These are phyloP conservation scores for Podaxis sp. DNA, from an alignment of 768 basidiomycete genomes.

Conservation along the genomic window DNA sequence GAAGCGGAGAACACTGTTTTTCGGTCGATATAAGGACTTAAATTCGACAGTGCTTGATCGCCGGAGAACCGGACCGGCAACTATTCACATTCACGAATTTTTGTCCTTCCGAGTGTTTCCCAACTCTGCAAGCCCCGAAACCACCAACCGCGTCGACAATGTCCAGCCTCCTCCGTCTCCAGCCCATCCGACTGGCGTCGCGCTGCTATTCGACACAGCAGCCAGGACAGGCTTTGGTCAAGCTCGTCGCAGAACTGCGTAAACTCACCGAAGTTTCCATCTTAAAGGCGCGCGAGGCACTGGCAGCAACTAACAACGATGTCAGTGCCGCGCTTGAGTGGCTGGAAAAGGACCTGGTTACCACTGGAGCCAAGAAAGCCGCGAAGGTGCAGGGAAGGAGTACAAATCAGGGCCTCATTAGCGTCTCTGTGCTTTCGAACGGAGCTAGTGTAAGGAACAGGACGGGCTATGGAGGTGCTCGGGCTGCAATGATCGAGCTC, in stretches of 20 bases:
- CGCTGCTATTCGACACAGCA: conserved; percentile 45
- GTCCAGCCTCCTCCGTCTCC: conserved; percentile 16
- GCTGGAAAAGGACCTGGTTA: conserved; percentile 70
- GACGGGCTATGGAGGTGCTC: conserved; percentile 41
- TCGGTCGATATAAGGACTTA: background rate
- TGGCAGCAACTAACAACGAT: conserved; percentile 69
- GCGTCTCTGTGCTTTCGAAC: conserved; percentile 66
- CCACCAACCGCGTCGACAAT: conserved; percentile 17
- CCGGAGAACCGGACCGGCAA: conserved; percentile 15
- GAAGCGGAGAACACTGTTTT: conserved; percentile 6
- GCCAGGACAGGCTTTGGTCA: conserved; percentile 55
- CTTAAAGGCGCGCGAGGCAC: conserved; percentile 84
- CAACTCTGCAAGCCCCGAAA: conserved; percentile 8
- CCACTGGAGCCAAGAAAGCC: conserved; percentile 72
- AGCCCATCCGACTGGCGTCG: background rate
- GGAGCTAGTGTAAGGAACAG: conserved; percentile 40
- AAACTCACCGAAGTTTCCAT: conserved; percentile 80
- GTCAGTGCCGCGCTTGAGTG: conserved; percentile 71
- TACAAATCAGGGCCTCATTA: conserved; percentile 77
- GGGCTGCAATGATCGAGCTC: conserved; percentile 86
- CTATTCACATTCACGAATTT: conserved; percentile 1
- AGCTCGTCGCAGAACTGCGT: conserved; percentile 83
- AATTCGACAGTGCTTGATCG: conserved; percentile 9
- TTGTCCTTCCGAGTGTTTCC: conserved; percentile 20
- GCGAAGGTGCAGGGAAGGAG: conserved; percentile 77